Percentiles rank a stretch among this genome's conserved stretches.
Conservation (phyloP, 140 eudicot genomes). For the Senecio squalidus region DNA sequence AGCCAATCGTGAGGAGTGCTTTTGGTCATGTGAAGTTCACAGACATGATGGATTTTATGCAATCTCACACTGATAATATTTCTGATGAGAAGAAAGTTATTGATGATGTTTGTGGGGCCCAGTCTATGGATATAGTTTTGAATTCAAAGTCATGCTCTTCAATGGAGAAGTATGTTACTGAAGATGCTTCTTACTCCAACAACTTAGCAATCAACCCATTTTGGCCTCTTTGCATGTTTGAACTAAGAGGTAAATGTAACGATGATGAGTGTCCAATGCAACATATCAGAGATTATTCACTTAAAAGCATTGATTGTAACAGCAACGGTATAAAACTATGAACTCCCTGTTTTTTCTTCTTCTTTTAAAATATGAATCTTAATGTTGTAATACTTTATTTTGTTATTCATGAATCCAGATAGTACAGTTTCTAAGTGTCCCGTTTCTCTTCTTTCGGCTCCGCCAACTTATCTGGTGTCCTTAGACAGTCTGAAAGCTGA, state of each 20-base stretch:
- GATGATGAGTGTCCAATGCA: slow-evolving; percentile 79
- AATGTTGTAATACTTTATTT: not conserved
- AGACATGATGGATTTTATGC: slow-evolving; percentile 12
- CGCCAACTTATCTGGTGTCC: slow-evolving; percentile 65
- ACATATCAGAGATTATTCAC: slow-evolving; percentile 51
- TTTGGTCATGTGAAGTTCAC: slow-evolving; percentile 36
- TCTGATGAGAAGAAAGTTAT: slow-evolving; percentile 14
- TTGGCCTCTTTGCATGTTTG: slow-evolving; percentile 85
- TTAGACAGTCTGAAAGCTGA: slow-evolving; percentile 50
- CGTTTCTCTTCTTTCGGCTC: slow-evolving; percentile 35
- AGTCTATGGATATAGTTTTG: slow-evolving; percentile 15
- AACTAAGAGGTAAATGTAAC: slow-evolving; percentile 77
- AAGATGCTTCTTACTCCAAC: slow-evolving; percentile 51
- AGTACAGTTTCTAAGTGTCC: slow-evolving; percentile 20
- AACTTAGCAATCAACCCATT: slow-evolving; percentile 55
- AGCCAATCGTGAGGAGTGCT: slow-evolving; percentile 49
- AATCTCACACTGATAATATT: slow-evolving; percentile 16
- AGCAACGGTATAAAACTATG: slow-evolving; percentile 26
- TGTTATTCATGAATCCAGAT: slow-evolving; percentile 33
- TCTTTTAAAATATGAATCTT: not conserved
- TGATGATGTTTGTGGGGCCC: slow-evolving; percentile 17
- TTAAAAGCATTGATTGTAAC: slow-evolving; percentile 15
- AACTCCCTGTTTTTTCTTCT: not conserved
- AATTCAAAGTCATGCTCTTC: slow-evolving; percentile 15
- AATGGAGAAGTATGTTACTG: slow-evolving; percentile 21